These are phyloP conservation scores for Stereocaulon alpinum DNA, from an alignment of 495 filamentous ascomycete genomes.

Conservation along the genomic window DNA sequence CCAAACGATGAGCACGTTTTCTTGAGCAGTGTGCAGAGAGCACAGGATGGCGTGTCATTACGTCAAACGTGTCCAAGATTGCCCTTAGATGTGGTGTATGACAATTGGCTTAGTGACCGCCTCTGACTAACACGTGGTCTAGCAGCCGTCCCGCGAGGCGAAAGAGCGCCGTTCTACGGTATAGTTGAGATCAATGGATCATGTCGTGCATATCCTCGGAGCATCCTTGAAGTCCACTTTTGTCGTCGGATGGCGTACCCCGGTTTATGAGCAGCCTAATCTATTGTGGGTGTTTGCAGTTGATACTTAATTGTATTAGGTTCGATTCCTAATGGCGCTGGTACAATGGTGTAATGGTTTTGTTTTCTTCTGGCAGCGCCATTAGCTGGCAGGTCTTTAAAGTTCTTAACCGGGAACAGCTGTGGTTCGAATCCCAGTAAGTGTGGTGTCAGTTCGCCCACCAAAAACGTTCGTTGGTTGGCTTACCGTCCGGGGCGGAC, in stretches of 20 bases:
- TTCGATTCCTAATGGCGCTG: too few relatives aligned
- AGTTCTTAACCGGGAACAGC: too few relatives aligned
- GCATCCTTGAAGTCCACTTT: background rate
- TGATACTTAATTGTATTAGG: too few relatives aligned
- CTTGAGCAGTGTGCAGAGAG: background rate
- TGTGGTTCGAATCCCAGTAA: too few relatives aligned
- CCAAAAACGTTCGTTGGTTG: too few relatives aligned
- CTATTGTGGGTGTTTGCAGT: too few relatives aligned
- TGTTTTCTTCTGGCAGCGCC: too few relatives aligned
- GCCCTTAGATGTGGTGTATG: background rate
- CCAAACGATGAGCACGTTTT: background rate
- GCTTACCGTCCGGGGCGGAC: too few relatives aligned
- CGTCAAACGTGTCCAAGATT: background rate
- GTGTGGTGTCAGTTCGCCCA: too few relatives aligned
- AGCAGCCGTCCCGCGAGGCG: slow-evolving; percentile 5
- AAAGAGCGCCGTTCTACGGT: background rate
- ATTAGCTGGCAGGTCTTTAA: too few relatives aligned
- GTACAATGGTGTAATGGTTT: too few relatives aligned
- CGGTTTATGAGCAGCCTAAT: background rate
- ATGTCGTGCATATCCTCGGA: slow-evolving; percentile 6
- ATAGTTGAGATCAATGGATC: background rate
- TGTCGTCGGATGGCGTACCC: background rate
- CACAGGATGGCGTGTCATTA: background rate
- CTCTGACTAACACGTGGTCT: slow-evolving; percentile 1
- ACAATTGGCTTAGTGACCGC: background rate